phyloP scores from a whole-genome alignment of 148 eudicot species.

The Heliamphora exappendiculata region DNA sequence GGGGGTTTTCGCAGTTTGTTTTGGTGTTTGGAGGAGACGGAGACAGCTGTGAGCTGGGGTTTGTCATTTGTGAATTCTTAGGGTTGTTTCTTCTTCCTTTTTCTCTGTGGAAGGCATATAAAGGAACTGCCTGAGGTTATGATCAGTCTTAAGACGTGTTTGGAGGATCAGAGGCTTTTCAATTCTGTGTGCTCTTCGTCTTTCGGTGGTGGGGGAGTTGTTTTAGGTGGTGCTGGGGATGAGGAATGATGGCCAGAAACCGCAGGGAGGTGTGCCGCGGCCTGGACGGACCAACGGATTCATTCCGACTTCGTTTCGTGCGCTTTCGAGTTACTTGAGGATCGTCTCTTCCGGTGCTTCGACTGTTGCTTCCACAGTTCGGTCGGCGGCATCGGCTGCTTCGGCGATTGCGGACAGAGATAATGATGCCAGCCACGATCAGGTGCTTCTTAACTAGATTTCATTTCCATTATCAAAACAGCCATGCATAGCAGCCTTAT shows the following conservation, averaged over 20 bases:
- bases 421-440: conserved; percentile 48
- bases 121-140: conserved; percentile 17
- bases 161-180: conserved; percentile 12
- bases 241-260: conserved; percentile 70
- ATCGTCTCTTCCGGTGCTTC: conserved; percentile 84
- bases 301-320: conserved; percentile 51
- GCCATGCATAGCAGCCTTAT: not conserved
- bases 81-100: too few relatives aligned
- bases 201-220: conserved; percentile 2
- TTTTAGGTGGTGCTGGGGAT: conserved; percentile 34
- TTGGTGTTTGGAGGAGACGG: conserved; percentile 7
- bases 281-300: conserved; percentile 47
- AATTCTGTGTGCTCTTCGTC: conserved; percentile 1
- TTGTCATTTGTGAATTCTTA: not conserved
- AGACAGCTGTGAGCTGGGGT: conserved; percentile 16
- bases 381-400: conserved; percentile 68
- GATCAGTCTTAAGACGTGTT: conserved; percentile 17
- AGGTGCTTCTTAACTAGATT: conserved; percentile 30
- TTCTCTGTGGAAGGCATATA: too few relatives aligned
- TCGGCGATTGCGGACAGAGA: conserved; percentile 71
- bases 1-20: not conserved
- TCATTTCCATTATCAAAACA: not conserved
- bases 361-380: conserved; percentile 60
- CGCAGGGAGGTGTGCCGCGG: conserved; percentile 22
- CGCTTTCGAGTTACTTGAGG: conserved; percentile 62